phyloP scores from a whole-genome alignment of 1,284 basidiomycete genomes.

The Cerioporus squamosus region DNA sequence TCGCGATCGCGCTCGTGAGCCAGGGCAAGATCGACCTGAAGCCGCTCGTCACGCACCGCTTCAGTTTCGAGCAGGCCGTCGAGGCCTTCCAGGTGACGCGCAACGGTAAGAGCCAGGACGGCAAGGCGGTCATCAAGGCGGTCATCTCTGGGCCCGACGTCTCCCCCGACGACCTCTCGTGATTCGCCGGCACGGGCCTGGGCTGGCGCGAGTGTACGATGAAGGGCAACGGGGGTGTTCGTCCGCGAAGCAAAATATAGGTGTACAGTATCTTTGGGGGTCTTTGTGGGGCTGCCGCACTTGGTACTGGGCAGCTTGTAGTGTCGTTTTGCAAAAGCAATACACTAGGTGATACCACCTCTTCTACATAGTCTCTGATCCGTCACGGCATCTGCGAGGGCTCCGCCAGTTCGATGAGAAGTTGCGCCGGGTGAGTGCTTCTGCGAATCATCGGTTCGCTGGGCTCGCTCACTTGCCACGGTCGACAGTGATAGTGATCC shows the following conservation, averaged over 20 bases:
- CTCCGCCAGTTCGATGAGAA: no score
- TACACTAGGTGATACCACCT: neutral
- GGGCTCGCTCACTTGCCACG: no score
- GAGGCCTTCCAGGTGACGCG: conserved; percentile 82
- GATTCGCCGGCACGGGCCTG: neutral
- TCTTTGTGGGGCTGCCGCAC: neutral
- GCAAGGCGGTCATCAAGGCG: conserved; percentile 73
- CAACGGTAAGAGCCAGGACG: conserved; percentile 80
- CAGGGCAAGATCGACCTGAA: conserved; percentile 85
- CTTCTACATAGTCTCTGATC: no score
- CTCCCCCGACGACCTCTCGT: conserved; percentile 30
- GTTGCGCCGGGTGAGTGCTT: no score
- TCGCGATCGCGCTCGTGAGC: conserved; percentile 82
- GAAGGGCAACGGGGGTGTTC: no score
- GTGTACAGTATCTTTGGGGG: conserved; percentile 4
- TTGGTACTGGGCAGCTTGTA: conserved; percentile 10
- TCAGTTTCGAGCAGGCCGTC: conserved; percentile 74
- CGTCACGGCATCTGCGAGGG: no score
- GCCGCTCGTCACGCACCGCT: conserved; percentile 90
- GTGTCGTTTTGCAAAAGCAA: neutral
- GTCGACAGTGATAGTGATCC: no score
- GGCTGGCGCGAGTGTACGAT: no score
- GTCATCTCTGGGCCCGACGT: conserved; percentile 81
- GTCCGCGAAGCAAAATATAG: neutral
- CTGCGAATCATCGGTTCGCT: no score